Evolutionary conservation across 345 rosid species (phyloP).

Genomic region (Eucalyptus cladocalyx): DNA sequence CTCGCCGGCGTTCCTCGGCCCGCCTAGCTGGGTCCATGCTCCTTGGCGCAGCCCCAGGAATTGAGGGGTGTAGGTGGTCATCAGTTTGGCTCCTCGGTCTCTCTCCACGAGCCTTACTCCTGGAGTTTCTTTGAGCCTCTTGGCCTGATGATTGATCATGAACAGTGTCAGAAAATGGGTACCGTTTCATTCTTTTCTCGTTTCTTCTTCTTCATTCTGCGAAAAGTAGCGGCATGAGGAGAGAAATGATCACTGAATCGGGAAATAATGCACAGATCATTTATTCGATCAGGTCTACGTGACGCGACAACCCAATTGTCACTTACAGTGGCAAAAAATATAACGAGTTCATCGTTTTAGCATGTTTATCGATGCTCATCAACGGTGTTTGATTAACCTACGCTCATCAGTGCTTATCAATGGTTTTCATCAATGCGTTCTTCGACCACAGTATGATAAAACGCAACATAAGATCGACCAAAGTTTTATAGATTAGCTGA

Average conservation of each 20-base stretch:
- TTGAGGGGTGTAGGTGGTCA: conserved; percentile 77
- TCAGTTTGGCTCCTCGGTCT: conserved; percentile 70
- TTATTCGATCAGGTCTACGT: background rate
- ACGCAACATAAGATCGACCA: background rate
- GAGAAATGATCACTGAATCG: background rate
- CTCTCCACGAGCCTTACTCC: conserved; percentile 64
- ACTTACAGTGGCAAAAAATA: background rate
- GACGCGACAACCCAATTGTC: background rate
- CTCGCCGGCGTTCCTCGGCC: conserved; percentile 39
- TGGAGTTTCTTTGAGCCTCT: conserved; percentile 28
- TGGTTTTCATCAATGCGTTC: background rate
- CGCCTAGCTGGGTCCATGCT: conserved; percentile 40
- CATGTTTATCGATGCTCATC: background rate
- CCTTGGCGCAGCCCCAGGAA: conserved; percentile 50
- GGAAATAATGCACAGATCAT: background rate
- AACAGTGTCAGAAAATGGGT: background rate
- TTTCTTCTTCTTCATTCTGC: background rate
- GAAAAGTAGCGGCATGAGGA: background rate
- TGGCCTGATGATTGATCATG: conserved; percentile 23
- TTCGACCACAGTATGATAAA: background rate
- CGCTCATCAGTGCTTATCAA: background rate
- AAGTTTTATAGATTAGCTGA: background rate
- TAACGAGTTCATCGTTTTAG: background rate
- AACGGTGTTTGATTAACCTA: background rate
- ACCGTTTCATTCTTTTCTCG: background rate